Evolutionary conservation across 176 grass and related monocot species (phyloP).

Genomic region (Cenchrus fungigraminus): DNA sequence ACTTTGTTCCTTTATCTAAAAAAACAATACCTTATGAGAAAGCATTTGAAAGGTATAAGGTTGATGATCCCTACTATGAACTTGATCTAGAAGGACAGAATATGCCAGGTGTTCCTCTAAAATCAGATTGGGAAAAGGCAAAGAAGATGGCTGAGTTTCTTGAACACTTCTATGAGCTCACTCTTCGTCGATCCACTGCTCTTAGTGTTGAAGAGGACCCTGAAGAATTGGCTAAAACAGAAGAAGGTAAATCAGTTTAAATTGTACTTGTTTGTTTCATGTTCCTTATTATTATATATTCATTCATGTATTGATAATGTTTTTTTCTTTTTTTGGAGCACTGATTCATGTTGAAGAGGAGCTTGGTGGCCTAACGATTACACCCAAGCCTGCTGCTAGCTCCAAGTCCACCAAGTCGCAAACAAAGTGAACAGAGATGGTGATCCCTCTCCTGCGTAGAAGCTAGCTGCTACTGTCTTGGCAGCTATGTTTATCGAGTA

Average conservation of each 20-base stretch:
- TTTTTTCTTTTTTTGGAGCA: not conserved
- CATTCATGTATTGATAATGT: not conserved
- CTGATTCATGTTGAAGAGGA: not conserved
- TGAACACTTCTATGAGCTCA: constrained; percentile 6
- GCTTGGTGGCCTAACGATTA: not conserved
- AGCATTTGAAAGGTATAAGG: not conserved
- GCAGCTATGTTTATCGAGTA: too few species aligned
- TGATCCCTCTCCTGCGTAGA: too few species aligned
- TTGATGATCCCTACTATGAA: not conserved
- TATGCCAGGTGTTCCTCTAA: not conserved
- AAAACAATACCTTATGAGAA: not conserved
- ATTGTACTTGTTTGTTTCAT: too few species aligned
- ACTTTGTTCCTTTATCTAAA: too few species aligned
- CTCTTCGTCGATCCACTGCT: not conserved
- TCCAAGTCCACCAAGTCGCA: too few species aligned
- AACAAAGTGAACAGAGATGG: too few species aligned
- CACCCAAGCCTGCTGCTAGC: not conserved
- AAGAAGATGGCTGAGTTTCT: not conserved
- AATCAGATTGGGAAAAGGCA: not conserved
- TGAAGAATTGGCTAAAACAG: not conserved
- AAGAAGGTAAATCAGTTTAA: not conserved
- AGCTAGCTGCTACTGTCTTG: too few species aligned
- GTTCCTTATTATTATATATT: too few species aligned
- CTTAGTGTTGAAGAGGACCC: not conserved
- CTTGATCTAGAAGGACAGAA: too few species aligned